Evolutionary conservation across 305 asterid species (phyloP).

Genomic region (Solanum hybrid): DNA sequence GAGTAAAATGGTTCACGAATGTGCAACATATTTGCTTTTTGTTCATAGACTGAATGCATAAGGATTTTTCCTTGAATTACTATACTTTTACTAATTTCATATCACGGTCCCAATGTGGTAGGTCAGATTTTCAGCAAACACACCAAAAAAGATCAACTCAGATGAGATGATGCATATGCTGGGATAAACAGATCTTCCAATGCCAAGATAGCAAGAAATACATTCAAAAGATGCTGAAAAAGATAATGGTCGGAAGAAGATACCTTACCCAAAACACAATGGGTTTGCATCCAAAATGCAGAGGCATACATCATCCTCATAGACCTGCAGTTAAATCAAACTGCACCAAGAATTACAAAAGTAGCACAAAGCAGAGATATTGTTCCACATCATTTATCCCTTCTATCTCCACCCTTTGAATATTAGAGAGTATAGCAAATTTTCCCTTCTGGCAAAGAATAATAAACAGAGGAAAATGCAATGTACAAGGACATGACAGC

Average conservation of each 20-base stretch:
- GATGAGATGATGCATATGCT: background rate
- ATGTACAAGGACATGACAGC: background rate
- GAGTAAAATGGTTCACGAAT: background rate
- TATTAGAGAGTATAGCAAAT: background rate
- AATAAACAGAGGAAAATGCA: background rate
- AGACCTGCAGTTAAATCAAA: conserved; percentile 46
- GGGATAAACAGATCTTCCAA: background rate
- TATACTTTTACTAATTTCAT: background rate
- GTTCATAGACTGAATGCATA: background rate
- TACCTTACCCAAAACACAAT: conserved; percentile 93
- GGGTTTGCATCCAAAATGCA: conserved; percentile 91
- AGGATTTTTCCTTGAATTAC: background rate
- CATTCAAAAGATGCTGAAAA: background rate
- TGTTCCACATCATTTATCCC: background rate
- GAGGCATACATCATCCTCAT: conserved; percentile 77
- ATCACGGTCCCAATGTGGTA: background rate
- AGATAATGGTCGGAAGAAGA: conserved; percentile 23
- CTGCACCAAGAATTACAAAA: conserved; percentile 15
- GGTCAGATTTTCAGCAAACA: background rate
- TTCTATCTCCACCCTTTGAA: background rate
- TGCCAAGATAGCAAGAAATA: background rate
- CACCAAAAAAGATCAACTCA: background rate
- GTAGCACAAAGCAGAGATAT: background rate
- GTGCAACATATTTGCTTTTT: background rate
- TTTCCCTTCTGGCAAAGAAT: background rate